Evolutionary conservation across 805 yeast genomes (phyloP), one percentile per base, ranked within the genome.

Genomic region (Saturnispora diversa): DNA sequence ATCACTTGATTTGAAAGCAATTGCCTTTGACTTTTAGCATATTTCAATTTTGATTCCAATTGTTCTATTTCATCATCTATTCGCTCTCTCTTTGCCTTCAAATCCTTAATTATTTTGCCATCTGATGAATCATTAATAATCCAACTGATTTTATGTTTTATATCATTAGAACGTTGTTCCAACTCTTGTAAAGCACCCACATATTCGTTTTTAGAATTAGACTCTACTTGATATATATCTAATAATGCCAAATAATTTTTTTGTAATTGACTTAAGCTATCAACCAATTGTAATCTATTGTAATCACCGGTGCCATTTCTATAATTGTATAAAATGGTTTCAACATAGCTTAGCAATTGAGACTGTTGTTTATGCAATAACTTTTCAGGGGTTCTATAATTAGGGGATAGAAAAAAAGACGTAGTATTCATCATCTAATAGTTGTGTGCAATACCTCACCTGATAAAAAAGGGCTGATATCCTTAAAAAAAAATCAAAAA

Each of bases 191-290:
- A 26, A 9, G 32, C 6, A 2, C 35, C 28, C 9, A 28, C 31
- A n/a, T 40, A 33, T 4, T 23, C 19, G 5, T 26, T 13, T 23
- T 51, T 54, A 20, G 31, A n/a, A 6, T 47, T 22, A 15, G 17
- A 51, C 29, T 71, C 74, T 2, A 61, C 53, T 3, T 53, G 43
- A 51, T 73, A 74, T 2, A 72, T 54, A 50, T 74, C 79, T 40
- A 60, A 58, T 49, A 72, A 61, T 5, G 74, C 65, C 38, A 64
- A 63, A 43, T 65, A 62, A 40, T 60, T 61, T 38, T 69, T 70
- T 6, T 68, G 60, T n/a, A 73, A 45, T 42, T 65, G 66, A 4
- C 26, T 9, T 12, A 66, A 56, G 3, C 10, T 8, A 15, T 8
- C 12, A 7, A 30, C 17, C 12, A 30, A 11, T n/a, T 3, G 11